Evolutionary conservation across 2,329 filamentous ascomycete species (phyloP), one percentile per base, ranked within the genome.

Genomic region (Podosphaera xanthii): DNA sequence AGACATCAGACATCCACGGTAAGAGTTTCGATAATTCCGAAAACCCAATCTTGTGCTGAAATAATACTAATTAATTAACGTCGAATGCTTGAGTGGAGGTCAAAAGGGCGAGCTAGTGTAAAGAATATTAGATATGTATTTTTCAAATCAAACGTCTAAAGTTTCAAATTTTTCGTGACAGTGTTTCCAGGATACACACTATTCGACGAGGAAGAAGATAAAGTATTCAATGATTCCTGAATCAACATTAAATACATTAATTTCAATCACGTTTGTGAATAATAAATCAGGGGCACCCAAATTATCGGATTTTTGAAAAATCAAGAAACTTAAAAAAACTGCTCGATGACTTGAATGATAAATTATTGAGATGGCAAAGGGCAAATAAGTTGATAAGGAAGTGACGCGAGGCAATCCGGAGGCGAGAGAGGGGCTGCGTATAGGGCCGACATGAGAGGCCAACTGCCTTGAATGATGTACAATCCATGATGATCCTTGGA

Each of bases 1-100:
- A 62, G 59, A 49, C 62, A 57, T 58, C 54, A 58, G 49, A 59
- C 31, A 59, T 63, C 40, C 40, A 62, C 59, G 44, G 60, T 60
- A 48, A 40, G 60, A 61, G 38, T 58, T 60, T 34, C 48, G 36
- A 9, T 57, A 59, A 46, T 61, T 50, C 30, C 9, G 9, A 58
- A 22, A 31, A 36, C 22, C 7, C 4, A 12, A 35, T 36, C 3
- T 6, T 33, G 14, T 5, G 30, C 14, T 31, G 36, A 34, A 14
- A 34, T 30, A 36, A 35, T 44, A 31, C 8, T 10, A 33, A 57
- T 40, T 44, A 46, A 30, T 10, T 14, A 44, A 6, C 33, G 6
- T 22, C 12, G 14, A 30, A 22, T 57, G n/a, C n/a, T 30, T n/a
- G 9, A 46, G 55, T 14, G 34, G 30, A 38, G 34, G 52, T n/a